Base-by-base conservation (phyloP, 495 filamentous ascomycete genomes). In the Rhypophila decipiens region DNA sequence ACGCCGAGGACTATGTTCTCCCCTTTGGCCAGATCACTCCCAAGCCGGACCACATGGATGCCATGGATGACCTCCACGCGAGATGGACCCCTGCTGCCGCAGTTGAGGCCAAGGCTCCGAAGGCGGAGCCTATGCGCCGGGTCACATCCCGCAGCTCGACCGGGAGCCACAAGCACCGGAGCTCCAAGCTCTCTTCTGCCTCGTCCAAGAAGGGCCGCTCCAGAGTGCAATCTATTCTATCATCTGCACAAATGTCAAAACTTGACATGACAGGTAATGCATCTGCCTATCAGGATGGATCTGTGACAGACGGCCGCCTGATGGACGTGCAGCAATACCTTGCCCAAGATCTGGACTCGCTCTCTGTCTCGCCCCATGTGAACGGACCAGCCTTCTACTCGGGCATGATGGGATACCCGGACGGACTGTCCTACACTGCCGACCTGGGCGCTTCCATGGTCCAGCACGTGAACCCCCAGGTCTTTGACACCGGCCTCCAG, bases 261-360 rank as follows among this genome's bases (percentile, higher is more conserved):
- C 69, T 65, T 65, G 71, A 72, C 58, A 64, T 74, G 57, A 59
- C 70, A 67, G 71, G 71, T 66, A 74, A 71, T 57, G 60, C 61
- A 22, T 50, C 56, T 33, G 53, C 54, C 49, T 66, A 60, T 52
- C 60, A 55, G 49, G 61, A 64, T 55, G 60, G 58, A 29, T 21
- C 56, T 33, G 38, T 57, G 45, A 24, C 47, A 46, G 47, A 51
- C 37, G 52, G 59, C 54, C 67, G 62, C 47, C 62, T 75, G 54
- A 66, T 74, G 65, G 69, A 71, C 52, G 65, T 65, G 35, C 58
- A 56, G 42, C 61, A 68, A 50, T 71, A 69, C 55, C 65, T 73
- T 44, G 59, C 67, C 49, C 71, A 69, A 62, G 70, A 74, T 42
- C 56, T 71, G 51, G 70, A 71, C 51, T 51, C 67, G 34, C 66